Evolutionary conservation across 352 stramenopile species (phyloP), one percentile per base, ranked within the genome.

Genomic region (Globisporangium viniferum): DNA sequence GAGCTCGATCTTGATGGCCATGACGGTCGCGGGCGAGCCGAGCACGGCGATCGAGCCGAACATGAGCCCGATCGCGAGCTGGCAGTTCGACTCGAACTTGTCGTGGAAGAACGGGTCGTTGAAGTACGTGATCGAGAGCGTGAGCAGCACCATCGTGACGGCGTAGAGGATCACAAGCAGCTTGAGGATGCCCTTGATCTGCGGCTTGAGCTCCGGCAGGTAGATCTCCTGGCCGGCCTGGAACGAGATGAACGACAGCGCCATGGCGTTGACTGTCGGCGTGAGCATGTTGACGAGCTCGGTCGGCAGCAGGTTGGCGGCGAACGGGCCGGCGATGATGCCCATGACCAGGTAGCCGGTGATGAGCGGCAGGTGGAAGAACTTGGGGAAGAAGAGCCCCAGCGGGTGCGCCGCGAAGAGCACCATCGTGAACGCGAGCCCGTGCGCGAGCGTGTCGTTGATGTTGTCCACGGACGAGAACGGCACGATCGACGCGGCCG

Each of bases 1-100:
- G 61, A 90, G 75, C 62, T 91, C 82, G 59, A 89, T 91, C 72
- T 91, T 89, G 71, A 91, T 89, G 20, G 82, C 84, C 82, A 92
- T 90, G 51, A 89, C 80, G 12, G 84, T 92, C 7, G 81, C 77
- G 0, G 84, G 84, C 14, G 84, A 92, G 2, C 75, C 80, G 8
- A 90, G 70, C 39, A 92, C 84, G 3, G 80, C 86, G 61, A 90
- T 92, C 62, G 84, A 92, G 54, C 72, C 84, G 39, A 91, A 91
- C 77, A 91, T 84, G 72, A 90, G 81, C 2, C 79, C 80, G 56
- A 91, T 89, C 5, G 81, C 80, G 51, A 91, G 62, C 59, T 90
- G 76, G 64, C 83, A 91, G 46, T 68, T 78, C 10, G 56, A 62
- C 15, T 73, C 71, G 56, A 91, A 82, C 54, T 74, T 57, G 57